phyloP scores from a whole-genome alignment of 345 rosid species.

The Dimocarpus longan region DNA sequence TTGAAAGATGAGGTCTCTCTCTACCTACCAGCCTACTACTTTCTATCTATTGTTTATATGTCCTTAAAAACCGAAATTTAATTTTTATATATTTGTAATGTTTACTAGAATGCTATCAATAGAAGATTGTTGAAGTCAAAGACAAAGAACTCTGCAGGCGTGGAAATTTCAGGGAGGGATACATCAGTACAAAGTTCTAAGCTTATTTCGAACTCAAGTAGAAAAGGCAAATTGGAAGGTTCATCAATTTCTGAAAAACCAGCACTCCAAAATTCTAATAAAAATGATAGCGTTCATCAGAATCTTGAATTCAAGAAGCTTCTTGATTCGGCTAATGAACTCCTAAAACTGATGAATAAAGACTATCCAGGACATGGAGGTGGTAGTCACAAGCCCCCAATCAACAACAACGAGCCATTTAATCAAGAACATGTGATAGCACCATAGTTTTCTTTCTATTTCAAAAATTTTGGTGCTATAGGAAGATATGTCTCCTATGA shows the following conservation, averaged over 20 bases:
- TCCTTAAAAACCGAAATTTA: neutral
- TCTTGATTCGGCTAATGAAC: slow-evolving; percentile 11
- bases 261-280: neutral
- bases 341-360: slow-evolving; percentile 19
- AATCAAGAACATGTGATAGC: neutral
- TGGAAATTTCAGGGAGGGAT: neutral
- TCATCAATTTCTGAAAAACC: neutral
- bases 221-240: neutral
- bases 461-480: neutral
- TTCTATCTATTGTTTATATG: neutral
- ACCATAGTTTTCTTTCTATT: neutral
- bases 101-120: neutral
- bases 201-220: neutral
- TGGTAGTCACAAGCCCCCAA: slow-evolving; percentile 25
- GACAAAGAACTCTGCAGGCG: neutral
- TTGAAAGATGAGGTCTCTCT: slow-evolving; percentile 5
- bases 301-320: slow-evolving; percentile 11
- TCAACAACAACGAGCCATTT: slow-evolving; percentile 22
- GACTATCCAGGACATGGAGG: slow-evolving; percentile 8
- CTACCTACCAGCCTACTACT: neutral
- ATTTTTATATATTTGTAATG: neutral
- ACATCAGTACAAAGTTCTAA: neutral
- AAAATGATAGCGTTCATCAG: neutral
- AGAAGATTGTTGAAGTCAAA: slow-evolving; percentile 6
- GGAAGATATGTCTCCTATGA: neutral